Conservation (phyloP, 495 filamentous ascomycete genomes). For the Xylaria venustula region DNA sequence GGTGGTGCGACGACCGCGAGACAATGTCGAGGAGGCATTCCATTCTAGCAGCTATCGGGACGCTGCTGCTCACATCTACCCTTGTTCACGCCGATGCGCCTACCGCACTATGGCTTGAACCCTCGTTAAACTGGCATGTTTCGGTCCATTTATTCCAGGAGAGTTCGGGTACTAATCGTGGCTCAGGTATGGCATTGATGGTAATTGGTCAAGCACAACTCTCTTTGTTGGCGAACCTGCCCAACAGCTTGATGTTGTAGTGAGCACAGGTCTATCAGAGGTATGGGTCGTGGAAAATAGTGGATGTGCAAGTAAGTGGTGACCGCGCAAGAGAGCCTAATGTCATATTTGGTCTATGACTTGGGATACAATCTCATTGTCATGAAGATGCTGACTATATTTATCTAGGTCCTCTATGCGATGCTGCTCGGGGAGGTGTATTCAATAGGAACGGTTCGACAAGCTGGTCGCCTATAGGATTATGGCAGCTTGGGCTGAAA, state of each 20-base stretch:
- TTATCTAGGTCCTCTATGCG: constrained; percentile 38
- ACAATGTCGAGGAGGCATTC: constrained; percentile 30
- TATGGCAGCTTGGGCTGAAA: constrained; percentile 54
- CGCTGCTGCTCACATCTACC: constrained; percentile 33
- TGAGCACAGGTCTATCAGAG: constrained; percentile 56
- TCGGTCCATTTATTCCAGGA: not conserved
- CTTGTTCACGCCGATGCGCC: constrained; percentile 29
- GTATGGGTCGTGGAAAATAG: constrained; percentile 55
- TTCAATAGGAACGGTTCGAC: constrained; percentile 51
- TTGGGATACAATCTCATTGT: not conserved
- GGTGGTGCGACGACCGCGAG: constrained; percentile 24
- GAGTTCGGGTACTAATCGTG: constrained; percentile 18
- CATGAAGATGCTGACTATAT: constrained; percentile 17
- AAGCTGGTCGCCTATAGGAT: constrained; percentile 55
- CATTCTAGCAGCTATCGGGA: constrained; percentile 36
- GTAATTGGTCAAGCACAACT: constrained; percentile 52
- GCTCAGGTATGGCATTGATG: constrained; percentile 49
- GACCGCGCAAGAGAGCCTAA: not conserved
- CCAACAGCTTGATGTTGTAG: constrained; percentile 56
- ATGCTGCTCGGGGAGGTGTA: constrained; percentile 49
- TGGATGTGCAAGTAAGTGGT: constrained; percentile 48
- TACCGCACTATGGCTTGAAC: constrained; percentile 41
- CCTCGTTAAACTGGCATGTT: constrained; percentile 43
- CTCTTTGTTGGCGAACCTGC: constrained; percentile 56
- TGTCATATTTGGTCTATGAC: not conserved